Evolutionary conservation across 345 rosid species (phyloP).

Genomic region (Lumnitzera littorea): DNA sequence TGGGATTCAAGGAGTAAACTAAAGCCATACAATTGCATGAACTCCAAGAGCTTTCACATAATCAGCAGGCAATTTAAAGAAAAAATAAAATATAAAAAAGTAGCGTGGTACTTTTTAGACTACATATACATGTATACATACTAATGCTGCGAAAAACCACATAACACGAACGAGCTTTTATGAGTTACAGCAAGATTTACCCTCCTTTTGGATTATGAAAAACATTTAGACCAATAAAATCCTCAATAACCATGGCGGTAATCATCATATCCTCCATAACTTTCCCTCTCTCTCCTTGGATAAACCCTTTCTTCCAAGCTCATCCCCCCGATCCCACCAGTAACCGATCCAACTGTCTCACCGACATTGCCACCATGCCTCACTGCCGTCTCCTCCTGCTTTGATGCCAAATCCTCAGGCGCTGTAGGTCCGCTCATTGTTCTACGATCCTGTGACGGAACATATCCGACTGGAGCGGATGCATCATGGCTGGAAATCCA

Average conservation of each 20-base stretch:
- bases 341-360: conserved; percentile 2
- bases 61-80: background rate
- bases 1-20: too few species aligned
- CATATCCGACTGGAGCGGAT: background rate
- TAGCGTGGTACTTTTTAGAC: conserved; percentile 4
- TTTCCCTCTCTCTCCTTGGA: conserved; percentile 1
- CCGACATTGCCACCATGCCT: background rate
- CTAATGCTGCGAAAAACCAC: background rate
- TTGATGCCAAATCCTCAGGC: background rate
- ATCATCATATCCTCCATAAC: background rate
- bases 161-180: background rate
- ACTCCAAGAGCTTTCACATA: too few species aligned
- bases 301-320: conserved; percentile 8
- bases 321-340: conserved; percentile 8
- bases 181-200: background rate
- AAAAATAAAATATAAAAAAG: background rate
- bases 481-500: conserved; percentile 3
- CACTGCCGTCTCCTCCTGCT: background rate
- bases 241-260: background rate
- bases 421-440: conserved; percentile 6
- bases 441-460: too few species aligned
- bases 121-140: conserved; percentile 1
- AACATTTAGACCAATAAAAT: background rate
- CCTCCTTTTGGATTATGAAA: background rate
- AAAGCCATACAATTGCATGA: too few species aligned